Evolutionary conservation across 352 stramenopile species (phyloP), one percentile per base, ranked within the genome.

Genomic region (Pythium oligandrum): DNA sequence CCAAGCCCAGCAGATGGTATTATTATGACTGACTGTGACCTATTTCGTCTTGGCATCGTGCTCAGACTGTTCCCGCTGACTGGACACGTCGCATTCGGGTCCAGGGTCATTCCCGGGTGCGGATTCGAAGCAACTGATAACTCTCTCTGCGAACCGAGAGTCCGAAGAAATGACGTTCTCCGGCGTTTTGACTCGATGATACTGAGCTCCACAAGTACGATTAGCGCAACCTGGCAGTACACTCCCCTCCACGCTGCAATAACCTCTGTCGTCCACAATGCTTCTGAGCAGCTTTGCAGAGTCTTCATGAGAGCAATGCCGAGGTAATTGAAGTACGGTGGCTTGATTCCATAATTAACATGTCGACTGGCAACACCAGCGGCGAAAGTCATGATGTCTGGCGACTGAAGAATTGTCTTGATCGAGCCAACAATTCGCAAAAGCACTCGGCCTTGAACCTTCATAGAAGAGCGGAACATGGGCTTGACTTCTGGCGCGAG

Each of bases 391-490:
- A 78, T 53, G 10, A 72, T 32, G 38, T 73, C 62, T 6, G 59
- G 56, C n/a, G 56, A 62, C 52, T 75, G 62, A 2, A 74, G 56
- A 49, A 69, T 63, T 40, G 57, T 67, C 45, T 64, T 75, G 54
- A 78, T 71, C 33, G 59, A 65, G 34, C 66, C 57, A 40, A 73
- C 58, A 54, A 75, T 75, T 4, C 59, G 57, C n/a, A 78, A 56
- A 42, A 78, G 63, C 37, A 63, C 63, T 40, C 71, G 70, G 42
- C 69, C 66, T 44, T 78, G 69, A 4, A 73, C 57, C 37, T 71
- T 63, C 55, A 75, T 78, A 32, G 63, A 73, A 12, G 59, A 68
- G 1, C 60, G 62, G 44, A 78, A 78, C 11, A 78, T 55, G n/a
- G 66, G 63, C 47, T 68, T 73, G 53, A 73, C 63, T 30, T 69